Evolutionary conservation across 2,329 filamentous ascomycete species (phyloP), one percentile per base, ranked within the genome.

Genomic region (Triangularia setosa): DNA sequence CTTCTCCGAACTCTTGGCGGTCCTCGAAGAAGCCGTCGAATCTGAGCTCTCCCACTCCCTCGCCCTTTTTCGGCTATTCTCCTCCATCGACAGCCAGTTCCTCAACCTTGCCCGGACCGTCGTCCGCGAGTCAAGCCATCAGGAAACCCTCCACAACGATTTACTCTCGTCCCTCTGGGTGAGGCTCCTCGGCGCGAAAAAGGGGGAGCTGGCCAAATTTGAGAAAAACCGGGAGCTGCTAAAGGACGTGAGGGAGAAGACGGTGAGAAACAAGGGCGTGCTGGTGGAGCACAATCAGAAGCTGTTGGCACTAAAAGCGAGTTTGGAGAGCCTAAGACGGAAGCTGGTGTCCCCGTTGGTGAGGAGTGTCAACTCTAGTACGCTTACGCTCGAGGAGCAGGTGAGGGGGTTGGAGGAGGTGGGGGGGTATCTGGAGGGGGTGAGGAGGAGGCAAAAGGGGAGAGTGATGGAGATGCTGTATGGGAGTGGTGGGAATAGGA

Each of bases 61-160:
- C 1, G 85, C 87, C 1, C 86, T 97, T 14, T 96, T 97, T 75
- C 86, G 86, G 3, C 87, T 97, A n/a, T 97, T 97, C 76, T 93
- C 97, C 75, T 86, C 88, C 65, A 93, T 97, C 70, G 94, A 98
- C 78, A 86, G 88, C 61, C 92, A 96, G 75, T 97, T 97, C 77
- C 84, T 93, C 67, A 96, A 95, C 75, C 84, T 97, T 0, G 92
- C 92, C 68, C 89, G 93, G 66, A 90, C 88, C 4, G 93, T 96
- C 9, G 89, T 91, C 62, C 91, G 92, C 71, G 93, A 97, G 78
- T 87, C 89, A 21, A 89, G 90, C 67, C 85, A 86, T 5, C 92
- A 97, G 74, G 92, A 97, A 68, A 88, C 89, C 52, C 82, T 88
- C 28, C 91, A 96, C 74, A 88, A 87, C 67, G 92, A 97, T 72